Base-by-base conservation (phyloP, 1,284 basidiomycete species). In the Butyriboletus appendiculatus region DNA sequence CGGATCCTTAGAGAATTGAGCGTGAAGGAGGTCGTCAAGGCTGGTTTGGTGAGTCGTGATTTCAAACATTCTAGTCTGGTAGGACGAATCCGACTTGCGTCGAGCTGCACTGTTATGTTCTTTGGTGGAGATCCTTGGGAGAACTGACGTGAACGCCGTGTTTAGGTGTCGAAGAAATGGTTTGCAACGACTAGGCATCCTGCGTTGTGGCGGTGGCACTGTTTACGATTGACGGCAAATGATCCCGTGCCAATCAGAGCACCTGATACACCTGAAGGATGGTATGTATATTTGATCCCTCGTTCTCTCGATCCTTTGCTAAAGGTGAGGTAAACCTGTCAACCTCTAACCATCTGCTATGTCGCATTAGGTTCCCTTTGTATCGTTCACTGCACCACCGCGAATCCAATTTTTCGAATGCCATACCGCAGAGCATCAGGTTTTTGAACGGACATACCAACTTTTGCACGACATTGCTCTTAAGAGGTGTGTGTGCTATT, bases 401-500 rank as follows among this genome's bases (percentile, higher is more conserved):
- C 35, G 94, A 96, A 72, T 82, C 84, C 43, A 96, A 96, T 73
- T 94, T 95, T 81, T 75, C 76, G 40, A 74, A 88, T 62, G 90
- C 80, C 1, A 75, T 92, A 1, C 89, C 92, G 0, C 92, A 95
- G 70, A 81, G 76, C 15, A 78, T 96, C 39, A 76, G 85, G 12
- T 86, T 93, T 76, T 77, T 96, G 47, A 81, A 83, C 41, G 94
- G 92, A 0, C 94, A 96, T 63, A 92, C 87, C 7, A 91, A 88
- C 66, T 96, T 94, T 68, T 92, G 92, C 59, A 96, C 94, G 0
- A 91, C 90, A 0, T 75, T 96, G 37, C 78, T 93, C 32, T 73
- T 96, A 35, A 79, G 85, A 55, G 91, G 83, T 71, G 68, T 60
- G 68, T 61, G 72, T 68, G 5, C 14, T 16, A 4, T 50, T 22